Conservation (phyloP, 1,284 basidiomycete species). For the Rhodotorula sp. region DNA sequence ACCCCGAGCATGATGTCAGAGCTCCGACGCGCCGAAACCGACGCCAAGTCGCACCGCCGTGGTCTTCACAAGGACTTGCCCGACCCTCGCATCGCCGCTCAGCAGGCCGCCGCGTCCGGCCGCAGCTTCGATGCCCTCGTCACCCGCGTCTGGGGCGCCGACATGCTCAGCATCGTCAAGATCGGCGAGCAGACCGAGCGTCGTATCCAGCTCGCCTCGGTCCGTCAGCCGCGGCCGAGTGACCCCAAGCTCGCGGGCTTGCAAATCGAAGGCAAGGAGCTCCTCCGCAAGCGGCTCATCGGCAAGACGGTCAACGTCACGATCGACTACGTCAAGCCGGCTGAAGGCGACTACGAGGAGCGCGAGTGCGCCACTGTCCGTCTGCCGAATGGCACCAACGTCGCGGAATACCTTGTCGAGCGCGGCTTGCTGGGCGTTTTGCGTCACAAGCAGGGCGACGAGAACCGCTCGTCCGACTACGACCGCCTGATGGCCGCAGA, state of each 20-base stretch:
- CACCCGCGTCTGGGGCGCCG: conserved; percentile 83
- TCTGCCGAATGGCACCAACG: conserved; percentile 55
- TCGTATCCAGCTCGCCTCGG: conserved; percentile 66
- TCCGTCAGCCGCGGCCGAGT: conserved; percentile 56
- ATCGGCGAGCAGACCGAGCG: conserved; percentile 68
- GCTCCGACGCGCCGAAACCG: conserved; percentile 77
- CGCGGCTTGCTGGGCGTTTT: conserved; percentile 87
- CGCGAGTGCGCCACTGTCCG: conserved; percentile 85
- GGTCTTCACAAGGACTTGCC: conserved; percentile 69
- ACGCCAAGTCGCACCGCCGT: conserved; percentile 75
- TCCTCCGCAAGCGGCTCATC: conserved; percentile 83
- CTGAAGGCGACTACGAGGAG: conserved; percentile 89
- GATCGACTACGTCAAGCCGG: conserved; percentile 85
- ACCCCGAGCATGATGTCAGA: conserved; percentile 72
- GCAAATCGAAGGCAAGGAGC: conserved; percentile 85
- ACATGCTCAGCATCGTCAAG: conserved; percentile 79
- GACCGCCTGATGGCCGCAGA: conserved; percentile 95
- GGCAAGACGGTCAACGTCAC: conserved; percentile 80
- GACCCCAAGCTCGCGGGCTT: conserved; percentile 86
- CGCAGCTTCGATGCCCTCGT: conserved; percentile 74
- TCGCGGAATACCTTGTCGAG: conserved; percentile 88
- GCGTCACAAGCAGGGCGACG: conserved; percentile 86
- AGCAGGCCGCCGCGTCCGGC: conserved; percentile 13
- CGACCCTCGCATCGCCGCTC: conserved; percentile 13
- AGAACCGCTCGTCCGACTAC: conserved; percentile 88